These are phyloP conservation scores for Alopecurus myosuroides DNA, from an alignment of 176 grass and related monocot genomes.

Conservation along the genomic window DNA sequence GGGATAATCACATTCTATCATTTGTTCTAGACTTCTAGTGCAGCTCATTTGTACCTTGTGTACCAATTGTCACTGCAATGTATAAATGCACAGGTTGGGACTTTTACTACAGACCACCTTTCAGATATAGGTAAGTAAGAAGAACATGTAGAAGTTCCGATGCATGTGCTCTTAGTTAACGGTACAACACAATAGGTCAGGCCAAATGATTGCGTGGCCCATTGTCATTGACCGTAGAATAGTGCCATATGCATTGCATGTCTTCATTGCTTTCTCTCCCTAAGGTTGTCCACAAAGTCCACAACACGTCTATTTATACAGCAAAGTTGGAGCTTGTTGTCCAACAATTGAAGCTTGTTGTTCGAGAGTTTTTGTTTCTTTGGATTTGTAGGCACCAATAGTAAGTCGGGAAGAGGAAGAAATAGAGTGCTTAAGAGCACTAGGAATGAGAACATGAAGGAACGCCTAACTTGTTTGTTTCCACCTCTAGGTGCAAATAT, in stretches of 20 bases:
- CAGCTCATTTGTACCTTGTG: not conserved
- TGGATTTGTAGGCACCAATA: not conserved
- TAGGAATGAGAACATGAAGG: conserved; percentile 9
- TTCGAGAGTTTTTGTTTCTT: not conserved
- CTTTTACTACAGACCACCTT: not conserved
- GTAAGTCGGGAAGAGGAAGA: not conserved
- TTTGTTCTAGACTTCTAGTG: no score
- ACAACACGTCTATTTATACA: not conserved
- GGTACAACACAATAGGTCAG: not conserved
- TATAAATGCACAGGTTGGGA: no score
- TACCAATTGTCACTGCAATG: no score
- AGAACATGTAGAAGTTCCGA: not conserved
- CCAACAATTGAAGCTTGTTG: not conserved
- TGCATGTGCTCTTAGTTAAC: not conserved
- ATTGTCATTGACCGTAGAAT: not conserved
- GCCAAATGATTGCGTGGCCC: not conserved
- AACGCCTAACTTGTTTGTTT: not conserved
- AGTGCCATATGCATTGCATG: not conserved
- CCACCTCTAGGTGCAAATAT: not conserved
- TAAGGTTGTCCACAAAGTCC: not conserved
- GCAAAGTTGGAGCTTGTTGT: not conserved
- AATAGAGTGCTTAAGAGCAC: conserved; percentile 8
- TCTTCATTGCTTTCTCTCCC: not conserved
- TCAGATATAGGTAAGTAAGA: not conserved
- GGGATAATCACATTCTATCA: not conserved